Conservation (phyloP, 2,329 filamentous ascomycete genomes). For the Meredithiella fracta region DNA sequence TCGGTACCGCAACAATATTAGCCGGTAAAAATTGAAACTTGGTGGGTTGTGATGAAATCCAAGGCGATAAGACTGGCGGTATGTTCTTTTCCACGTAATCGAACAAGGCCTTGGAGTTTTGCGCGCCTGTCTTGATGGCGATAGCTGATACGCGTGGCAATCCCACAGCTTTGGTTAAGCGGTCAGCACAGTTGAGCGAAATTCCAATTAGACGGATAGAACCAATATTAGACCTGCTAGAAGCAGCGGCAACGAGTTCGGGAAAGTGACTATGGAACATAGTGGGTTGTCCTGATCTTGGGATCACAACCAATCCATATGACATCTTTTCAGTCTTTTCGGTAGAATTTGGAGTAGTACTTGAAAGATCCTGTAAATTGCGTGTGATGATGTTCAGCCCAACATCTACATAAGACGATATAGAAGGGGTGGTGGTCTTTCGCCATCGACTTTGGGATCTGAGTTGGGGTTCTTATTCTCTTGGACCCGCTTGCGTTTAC, state of each 20-base stretch:
- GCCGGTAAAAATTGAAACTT: constrained; percentile 20
- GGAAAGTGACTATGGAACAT: constrained; percentile 45
- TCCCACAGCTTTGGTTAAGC: constrained; percentile 39
- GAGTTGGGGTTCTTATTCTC: constrained; percentile 19
- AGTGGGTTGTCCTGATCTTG: constrained; percentile 39
- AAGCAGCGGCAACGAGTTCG: constrained; percentile 35
- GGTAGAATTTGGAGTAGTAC: neutral
- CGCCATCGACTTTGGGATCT: constrained; percentile 16
- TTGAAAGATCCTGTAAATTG: constrained; percentile 32
- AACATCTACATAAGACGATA: constrained; percentile 42
- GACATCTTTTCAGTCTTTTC: neutral
- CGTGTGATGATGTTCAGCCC: constrained; percentile 49
- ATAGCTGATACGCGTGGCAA: constrained; percentile 50
- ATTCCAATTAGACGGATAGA: constrained; percentile 44
- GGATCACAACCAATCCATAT: constrained; percentile 41
- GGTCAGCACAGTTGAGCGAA: constrained; percentile 40
- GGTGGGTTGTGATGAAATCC: constrained; percentile 25
- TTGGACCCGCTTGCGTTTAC: constrained; percentile 29
- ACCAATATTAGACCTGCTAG: constrained; percentile 24
- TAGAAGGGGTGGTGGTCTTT: constrained; percentile 27
- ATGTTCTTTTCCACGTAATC: constrained; percentile 39
- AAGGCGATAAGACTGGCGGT: constrained; percentile 33
- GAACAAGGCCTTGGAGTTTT: constrained; percentile 38
- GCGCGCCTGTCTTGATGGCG: constrained; percentile 39
- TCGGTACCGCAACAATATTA: constrained; percentile 23